Conservation (phyloP, 2,329 filamentous ascomycete species). For the Cylindrodendrum hubeiense region DNA sequence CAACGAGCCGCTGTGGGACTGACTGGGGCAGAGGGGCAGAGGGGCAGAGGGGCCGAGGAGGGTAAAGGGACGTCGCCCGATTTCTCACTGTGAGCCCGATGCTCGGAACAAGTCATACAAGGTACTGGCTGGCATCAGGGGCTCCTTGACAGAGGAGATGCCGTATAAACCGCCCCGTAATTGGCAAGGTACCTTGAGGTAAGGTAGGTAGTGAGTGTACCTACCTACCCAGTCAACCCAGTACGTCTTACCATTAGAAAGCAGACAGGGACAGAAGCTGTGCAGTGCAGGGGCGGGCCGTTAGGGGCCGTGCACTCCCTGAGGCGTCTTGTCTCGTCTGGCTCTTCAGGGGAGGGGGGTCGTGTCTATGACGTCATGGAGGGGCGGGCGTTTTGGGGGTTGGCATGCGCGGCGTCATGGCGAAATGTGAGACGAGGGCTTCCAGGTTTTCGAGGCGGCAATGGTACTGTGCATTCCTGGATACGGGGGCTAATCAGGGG, state of each 20-base stretch:
- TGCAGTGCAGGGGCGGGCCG: conserved; percentile 11
- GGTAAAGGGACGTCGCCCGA: conserved; percentile 1
- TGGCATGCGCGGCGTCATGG: not conserved
- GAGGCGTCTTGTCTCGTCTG: not conserved
- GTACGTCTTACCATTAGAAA: too few relatives aligned
- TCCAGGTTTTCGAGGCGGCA: not conserved
- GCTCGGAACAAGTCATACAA: conserved; percentile 21
- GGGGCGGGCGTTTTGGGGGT: not conserved
- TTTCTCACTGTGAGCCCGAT: conserved; percentile 22
- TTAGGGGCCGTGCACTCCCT: conserved; percentile 6
- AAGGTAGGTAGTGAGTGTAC: too few relatives aligned
- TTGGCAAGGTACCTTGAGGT: not conserved
- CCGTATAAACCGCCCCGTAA: not conserved
- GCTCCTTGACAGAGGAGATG: not conserved
- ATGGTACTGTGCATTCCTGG: not conserved
- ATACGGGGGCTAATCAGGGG: not conserved
- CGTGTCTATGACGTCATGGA: conserved; percentile 21
- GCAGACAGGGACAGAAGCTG: not conserved
- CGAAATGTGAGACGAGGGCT: not conserved
- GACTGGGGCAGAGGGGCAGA: not conserved
- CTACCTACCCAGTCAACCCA: too few relatives aligned
- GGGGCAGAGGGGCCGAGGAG: not conserved
- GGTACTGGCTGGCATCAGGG: not conserved
- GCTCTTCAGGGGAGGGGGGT: not conserved
- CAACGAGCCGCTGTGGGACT: not conserved